Evolutionary conservation across 1,284 basidiomycete genomes (phyloP).

Genomic region (Stereum hirsutum): DNA sequence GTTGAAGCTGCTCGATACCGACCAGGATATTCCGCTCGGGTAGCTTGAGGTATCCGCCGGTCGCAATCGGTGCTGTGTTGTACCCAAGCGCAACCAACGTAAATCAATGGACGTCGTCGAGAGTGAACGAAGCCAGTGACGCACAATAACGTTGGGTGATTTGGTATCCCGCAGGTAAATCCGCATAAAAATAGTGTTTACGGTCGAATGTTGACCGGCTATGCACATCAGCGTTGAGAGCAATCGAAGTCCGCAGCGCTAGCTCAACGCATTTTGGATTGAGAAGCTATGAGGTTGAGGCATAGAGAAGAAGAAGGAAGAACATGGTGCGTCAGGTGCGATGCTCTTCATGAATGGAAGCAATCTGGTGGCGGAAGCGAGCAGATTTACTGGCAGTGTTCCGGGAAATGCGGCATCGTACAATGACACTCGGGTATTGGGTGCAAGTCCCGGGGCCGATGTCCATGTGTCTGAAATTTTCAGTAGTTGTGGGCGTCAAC

Average conservation of each 20-base stretch:
- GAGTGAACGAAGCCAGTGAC: background rate
- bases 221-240: conserved; percentile 70
- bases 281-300: conserved; percentile 48
- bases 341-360: background rate
- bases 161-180: conserved; percentile 92
- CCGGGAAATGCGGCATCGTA: conserved; percentile 94
- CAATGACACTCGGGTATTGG: conserved; percentile 73
- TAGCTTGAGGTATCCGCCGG: conserved; percentile 54
- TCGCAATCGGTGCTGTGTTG: conserved; percentile 68
- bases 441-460: conserved; percentile 37
- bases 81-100: too few relatives aligned
- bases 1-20: conserved; percentile 88
- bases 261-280: conserved; percentile 78
- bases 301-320: too few relatives aligned
- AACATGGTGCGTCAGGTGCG: too few relatives aligned
- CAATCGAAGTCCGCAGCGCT: conserved; percentile 76
- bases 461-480: conserved; percentile 24
- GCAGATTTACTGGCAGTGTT: conserved; percentile 72
- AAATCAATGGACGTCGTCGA: background rate
- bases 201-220: conserved; percentile 81
- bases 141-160: conserved; percentile 89
- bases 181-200: conserved; percentile 98
- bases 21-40: conserved; percentile 39
- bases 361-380: background rate
- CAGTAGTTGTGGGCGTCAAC: background rate